Evolutionary conservation across 768 basidiomycete species (phyloP).

Genomic region (Suillus bovinus): DNA sequence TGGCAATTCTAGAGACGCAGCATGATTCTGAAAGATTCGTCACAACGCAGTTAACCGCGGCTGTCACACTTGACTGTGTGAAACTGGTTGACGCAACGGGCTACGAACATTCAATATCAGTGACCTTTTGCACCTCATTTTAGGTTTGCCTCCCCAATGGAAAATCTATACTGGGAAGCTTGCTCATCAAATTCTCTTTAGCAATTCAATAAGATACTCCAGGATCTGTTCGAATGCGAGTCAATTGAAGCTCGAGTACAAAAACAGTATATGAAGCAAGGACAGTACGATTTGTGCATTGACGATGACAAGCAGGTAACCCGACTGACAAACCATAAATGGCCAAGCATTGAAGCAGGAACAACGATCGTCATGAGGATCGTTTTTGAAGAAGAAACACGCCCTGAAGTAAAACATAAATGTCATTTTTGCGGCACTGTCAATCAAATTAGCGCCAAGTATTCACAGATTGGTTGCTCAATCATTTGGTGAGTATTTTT

Average conservation of each 20-base stretch:
- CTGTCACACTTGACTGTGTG: not conserved
- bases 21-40: not conserved
- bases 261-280: slow-evolving; percentile 22
- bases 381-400: slow-evolving; percentile 19
- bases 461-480: slow-evolving; percentile 22
- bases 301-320: too few species aligned
- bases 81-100: slow-evolving; percentile 28
- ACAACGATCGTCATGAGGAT: slow-evolving; percentile 29
- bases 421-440: slow-evolving; percentile 8
- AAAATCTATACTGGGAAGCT: not conserved
- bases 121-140: slow-evolving; percentile 27
- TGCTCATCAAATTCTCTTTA: not conserved
- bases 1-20: slow-evolving; percentile 10
- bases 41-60: too few species aligned
- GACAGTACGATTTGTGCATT: slow-evolving; percentile 19
- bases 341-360: not conserved
- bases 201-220: slow-evolving; percentile 1
- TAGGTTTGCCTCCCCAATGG: slow-evolving; percentile 16
- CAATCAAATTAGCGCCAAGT: not conserved
- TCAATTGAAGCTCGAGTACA: slow-evolving; percentile 17
- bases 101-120: slow-evolving; percentile 21
- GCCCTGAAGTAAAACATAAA: slow-evolving; percentile 7
- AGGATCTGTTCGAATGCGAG: slow-evolving; percentile 16
- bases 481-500: slow-evolving; percentile 24
- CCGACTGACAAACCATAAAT: too few species aligned